Evolutionary conservation across 805 yeast species (phyloP).

Genomic region (Blastobotrys peoriensis): DNA sequence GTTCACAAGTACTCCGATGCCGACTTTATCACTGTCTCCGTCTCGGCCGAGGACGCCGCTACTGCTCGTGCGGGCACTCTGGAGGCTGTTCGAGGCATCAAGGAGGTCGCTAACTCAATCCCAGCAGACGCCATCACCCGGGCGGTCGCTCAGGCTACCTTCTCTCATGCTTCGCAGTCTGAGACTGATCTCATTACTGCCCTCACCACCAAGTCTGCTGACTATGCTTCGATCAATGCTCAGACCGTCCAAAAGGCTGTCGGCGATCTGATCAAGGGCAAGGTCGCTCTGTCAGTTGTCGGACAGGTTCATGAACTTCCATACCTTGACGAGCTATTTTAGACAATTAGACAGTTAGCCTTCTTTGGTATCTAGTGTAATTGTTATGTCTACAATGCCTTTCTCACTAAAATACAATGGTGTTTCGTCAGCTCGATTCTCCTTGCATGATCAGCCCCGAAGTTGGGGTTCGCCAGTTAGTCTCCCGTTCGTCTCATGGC

Average conservation of each 20-base stretch:
- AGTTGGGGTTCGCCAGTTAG: too few relatives aligned
- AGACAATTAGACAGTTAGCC: slow-evolving; percentile 13
- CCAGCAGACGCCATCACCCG: slow-evolving; percentile 37
- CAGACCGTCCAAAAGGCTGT: slow-evolving; percentile 32
- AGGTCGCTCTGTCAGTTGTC: slow-evolving; percentile 79
- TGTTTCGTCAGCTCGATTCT: too few relatives aligned
- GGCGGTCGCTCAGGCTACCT: slow-evolving; percentile 53
- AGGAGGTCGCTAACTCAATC: slow-evolving; percentile 23
- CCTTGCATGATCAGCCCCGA: too few relatives aligned
- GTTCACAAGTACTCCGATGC: slow-evolving; percentile 68
- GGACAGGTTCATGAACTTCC: slow-evolving; percentile 88
- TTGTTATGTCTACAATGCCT: too few relatives aligned
- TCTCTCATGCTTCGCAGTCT: slow-evolving; percentile 44
- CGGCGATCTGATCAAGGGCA: slow-evolving; percentile 35
- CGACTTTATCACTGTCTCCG: slow-evolving; percentile 69
- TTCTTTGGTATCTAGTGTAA: too few relatives aligned
- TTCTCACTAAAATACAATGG: too few relatives aligned
- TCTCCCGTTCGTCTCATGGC: too few relatives aligned
- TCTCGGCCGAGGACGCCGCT: slow-evolving; percentile 53
- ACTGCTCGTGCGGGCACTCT: slow-evolving; percentile 57
- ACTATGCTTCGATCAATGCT: slow-evolving; percentile 30
- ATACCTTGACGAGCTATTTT: slow-evolving; percentile 79
- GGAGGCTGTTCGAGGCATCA: slow-evolving; percentile 27
- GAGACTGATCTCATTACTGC: slow-evolving; percentile 34
- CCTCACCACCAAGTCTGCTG: slow-evolving; percentile 39